Conservation (phyloP, 257 asterid species). For the Nyctanthes arbortristis region DNA sequence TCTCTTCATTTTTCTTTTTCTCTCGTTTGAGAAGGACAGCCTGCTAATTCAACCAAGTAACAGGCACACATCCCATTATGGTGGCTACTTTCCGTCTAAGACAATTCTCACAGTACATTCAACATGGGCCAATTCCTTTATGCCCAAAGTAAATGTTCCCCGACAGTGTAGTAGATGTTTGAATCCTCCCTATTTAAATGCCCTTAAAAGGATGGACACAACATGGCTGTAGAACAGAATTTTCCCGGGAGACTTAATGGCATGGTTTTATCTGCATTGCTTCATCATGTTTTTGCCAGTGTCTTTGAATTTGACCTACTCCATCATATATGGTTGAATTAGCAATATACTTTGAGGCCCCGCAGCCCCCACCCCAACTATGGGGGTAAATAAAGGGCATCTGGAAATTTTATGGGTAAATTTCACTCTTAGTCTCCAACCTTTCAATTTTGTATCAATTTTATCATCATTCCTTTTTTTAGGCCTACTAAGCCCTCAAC, state of each 20-base stretch:
- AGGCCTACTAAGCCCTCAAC: no score
- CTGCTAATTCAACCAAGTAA: background rate
- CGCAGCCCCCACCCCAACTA: no score
- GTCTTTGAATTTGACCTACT: background rate
- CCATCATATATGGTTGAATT: background rate
- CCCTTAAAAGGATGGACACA: background rate
- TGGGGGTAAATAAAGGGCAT: background rate
- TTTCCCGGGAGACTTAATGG: background rate
- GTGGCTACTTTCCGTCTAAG: slow-evolving; percentile 10
- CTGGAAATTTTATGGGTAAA: background rate
- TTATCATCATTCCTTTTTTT: no score
- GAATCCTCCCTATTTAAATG: slow-evolving; percentile 4
- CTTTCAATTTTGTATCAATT: no score
- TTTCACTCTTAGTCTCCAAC: no score
- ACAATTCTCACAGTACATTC: slow-evolving; percentile 12
- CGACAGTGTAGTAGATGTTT: slow-evolving; percentile 3
- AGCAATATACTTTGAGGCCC: no score
- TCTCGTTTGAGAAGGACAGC: slow-evolving; percentile 1
- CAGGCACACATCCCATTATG: background rate
- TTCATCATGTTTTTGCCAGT: background rate
- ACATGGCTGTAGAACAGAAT: slow-evolving; percentile 1
- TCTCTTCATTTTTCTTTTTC: background rate
- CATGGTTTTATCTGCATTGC: background rate
- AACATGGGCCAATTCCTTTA: slow-evolving; percentile 6
- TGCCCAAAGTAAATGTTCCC: slow-evolving; percentile 15